Evolutionary conservation across 2,329 filamentous ascomycete species (phyloP).

Genomic region (Monilinia fructicola): DNA sequence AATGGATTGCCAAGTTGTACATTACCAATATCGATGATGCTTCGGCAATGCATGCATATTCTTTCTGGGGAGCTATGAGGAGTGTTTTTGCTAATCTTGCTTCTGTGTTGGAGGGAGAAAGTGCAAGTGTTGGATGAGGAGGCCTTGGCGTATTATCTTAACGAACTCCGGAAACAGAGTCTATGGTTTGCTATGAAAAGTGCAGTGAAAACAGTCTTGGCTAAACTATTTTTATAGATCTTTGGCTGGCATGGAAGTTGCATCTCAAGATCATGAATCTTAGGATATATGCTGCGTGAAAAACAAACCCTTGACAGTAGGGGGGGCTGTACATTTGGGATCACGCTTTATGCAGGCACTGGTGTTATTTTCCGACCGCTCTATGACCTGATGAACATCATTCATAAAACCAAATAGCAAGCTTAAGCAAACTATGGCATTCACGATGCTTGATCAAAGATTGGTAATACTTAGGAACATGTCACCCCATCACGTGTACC

Average conservation of each 20-base stretch:
- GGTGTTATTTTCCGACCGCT: not conserved
- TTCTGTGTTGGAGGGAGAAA: not conserved
- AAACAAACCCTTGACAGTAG: not conserved
- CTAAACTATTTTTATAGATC: not conserved
- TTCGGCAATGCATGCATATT: constrained; percentile 37
- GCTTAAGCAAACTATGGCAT: not conserved
- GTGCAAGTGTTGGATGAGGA: not conserved
- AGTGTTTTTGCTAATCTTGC: not conserved
- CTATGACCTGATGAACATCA: not conserved
- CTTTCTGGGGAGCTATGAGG: not conserved
- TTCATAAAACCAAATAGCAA: not conserved
- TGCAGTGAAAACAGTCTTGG: not conserved
- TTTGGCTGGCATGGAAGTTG: not conserved
- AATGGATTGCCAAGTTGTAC: constrained; percentile 36
- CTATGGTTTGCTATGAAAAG: not conserved
- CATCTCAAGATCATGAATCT: not conserved
- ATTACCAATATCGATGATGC: constrained; percentile 36
- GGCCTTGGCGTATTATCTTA: not conserved
- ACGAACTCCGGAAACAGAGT: not conserved
- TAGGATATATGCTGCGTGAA: not conserved
- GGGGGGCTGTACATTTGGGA: not conserved
- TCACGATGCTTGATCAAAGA: not conserved
- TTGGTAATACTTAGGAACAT: not conserved
- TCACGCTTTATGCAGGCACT: not conserved
- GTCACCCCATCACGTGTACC: not conserved